Evolutionary conservation across 2,329 filamentous ascomycete species (phyloP).

Genomic region (Xylaria sp.): DNA sequence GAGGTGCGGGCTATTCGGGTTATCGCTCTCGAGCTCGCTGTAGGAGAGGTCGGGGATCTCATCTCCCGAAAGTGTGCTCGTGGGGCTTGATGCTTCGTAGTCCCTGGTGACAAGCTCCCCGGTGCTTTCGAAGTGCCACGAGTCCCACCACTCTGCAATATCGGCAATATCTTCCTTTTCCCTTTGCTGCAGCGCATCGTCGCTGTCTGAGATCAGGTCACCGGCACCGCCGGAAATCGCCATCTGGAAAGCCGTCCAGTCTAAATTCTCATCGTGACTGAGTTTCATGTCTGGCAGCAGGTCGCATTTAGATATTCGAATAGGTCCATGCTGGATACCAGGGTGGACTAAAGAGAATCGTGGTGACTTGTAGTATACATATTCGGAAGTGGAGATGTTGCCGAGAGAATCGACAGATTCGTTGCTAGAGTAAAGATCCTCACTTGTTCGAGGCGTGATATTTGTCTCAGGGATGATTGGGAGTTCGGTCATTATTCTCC

Average conservation of each 20-base stretch:
- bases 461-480: conserved; percentile 48
- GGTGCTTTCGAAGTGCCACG: conserved; percentile 58
- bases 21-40: conserved; percentile 46
- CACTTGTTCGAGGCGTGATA: conserved; percentile 25
- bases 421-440: conserved; percentile 38
- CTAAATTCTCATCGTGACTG: conserved; percentile 62
- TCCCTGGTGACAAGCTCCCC: conserved; percentile 53
- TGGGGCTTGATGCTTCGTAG: conserved; percentile 49
- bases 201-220: conserved; percentile 60
- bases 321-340: conserved; percentile 64
- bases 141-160: conserved; percentile 63
- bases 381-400: conserved; percentile 55
- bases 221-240: conserved; percentile 69
- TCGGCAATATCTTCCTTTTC: conserved; percentile 62
- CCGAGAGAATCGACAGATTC: conserved; percentile 28
- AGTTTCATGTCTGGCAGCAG: conserved; percentile 53
- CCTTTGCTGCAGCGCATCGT: conserved; percentile 53
- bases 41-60: conserved; percentile 48
- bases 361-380: conserved; percentile 61
- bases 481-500: conserved; percentile 43
- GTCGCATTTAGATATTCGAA: conserved; percentile 62
- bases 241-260: conserved; percentile 75
- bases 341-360: conserved; percentile 62
- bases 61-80: conserved; percentile 46
- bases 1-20: conserved; percentile 44